Evolutionary conservation across 1,284 basidiomycete genomes (phyloP), one percentile per base, ranked within the genome.

Genomic region (Naganishia sp.): DNA sequence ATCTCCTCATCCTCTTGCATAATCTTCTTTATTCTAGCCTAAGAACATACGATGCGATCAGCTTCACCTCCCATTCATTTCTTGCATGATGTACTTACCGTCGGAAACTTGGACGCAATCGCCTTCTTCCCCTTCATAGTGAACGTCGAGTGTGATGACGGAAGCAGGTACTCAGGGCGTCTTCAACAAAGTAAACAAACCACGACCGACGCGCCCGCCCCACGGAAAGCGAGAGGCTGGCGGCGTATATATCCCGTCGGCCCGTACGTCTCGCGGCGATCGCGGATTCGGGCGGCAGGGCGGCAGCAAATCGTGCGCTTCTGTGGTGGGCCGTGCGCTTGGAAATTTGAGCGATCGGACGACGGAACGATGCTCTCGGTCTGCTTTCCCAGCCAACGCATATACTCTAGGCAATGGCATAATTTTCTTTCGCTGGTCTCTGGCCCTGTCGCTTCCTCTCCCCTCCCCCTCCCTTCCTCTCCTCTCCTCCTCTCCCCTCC

Each of bases 1-100:
- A 99, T 95, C 77, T 99, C 95, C 77, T 99, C 96, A 77, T 99
- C 95, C 78, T 95, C 94, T 82, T 99, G 95, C 92, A 99, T 99
- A 69, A 99, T 97, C 83, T 94, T 93, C 85, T 98, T 99, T 82
- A 98, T 99, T 63, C 95, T 87, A 7, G 95, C 95, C 91, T 92
- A 69, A 10, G 32, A 35, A 15, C 15, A n/a, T 42, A 41, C 21
- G 35, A 18, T 35, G 53, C 17, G 15, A 21, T 54, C 18, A 46
- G 50, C 31, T 41, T 42, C 7, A 13, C 7, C 13, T 39, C 35
- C 4, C 10, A 9, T 39, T 3, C 10, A 9, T 39, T 3, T 39
- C 35, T 9, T 13, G 35, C 35, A 39, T 6, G 35, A 4, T 13
- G 1, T 23, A 47, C 65, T 43, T 25, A 50, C 58, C 11, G 61